Evolutionary conservation across 805 yeast species (phyloP), one percentile per base, ranked within the genome.

Genomic region (Scheffersomyces lignosus): DNA sequence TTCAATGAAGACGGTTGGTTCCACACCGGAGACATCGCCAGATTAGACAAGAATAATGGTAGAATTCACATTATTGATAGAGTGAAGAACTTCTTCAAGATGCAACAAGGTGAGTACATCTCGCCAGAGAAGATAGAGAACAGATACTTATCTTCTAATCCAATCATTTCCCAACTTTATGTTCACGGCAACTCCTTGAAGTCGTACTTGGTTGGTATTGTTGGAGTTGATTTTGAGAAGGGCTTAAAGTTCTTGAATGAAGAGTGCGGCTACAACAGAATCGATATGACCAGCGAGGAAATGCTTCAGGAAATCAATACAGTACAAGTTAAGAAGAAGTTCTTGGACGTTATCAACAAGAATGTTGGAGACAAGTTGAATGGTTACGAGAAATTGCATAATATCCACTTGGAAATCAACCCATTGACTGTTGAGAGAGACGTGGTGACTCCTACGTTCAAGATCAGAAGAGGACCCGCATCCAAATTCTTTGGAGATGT

Each of bases 1-100:
- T 46, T 77, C 35, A 67, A 70, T 34, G 57, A 56, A 3, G 77
- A 74, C 15, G 78, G 75, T 4, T 80, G 83, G 81, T 68, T 78
- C 49, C 60, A 61, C 37, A 78, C 84, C 15, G 86, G 86, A 18
- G 86, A 80, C 53, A 52, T 65, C 27, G 70, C 64, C 9, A 40
- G 42, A 14, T 44, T 63, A 27, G 50, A 48, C 32, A 33, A 40
- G 37, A 45, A 48, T 10, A 49, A 49, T 24, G 74, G 77, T 16
- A 47, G 58, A 40, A 41, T 49, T 51, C 60, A 48, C 43, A 75
- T 80, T 40, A 73, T 80, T 36, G 85, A 80, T 49, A 44, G 70
- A 26, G 68, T 64, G 53, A 48, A 70, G 66, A 40, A 80, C 71
- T 42, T 59, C 65, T 51, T 72, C 64, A 53, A 78, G 52, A 51